Base-by-base conservation (phyloP, 2,329 filamentous ascomycete species). In the Fusarium sp. region DNA sequence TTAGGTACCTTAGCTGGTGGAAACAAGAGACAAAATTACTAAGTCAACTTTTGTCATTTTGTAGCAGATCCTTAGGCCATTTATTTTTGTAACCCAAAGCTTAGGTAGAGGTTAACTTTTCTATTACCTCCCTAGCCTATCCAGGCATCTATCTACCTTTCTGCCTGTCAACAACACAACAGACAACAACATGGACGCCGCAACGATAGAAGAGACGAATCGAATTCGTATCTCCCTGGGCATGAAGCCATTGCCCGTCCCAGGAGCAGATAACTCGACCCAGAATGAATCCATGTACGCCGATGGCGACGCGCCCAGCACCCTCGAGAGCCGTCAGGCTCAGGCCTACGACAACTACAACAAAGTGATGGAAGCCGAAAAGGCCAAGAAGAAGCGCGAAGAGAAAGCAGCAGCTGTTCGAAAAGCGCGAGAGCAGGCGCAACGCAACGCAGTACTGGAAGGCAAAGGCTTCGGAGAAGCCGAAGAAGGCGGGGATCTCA, bases 191-290 rank as follows among this genome's bases (percentile, higher is more conserved):
- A 89, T 89, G 83, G 88, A 90, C 78, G 84, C 89, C 73, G 88
- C 92, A 44, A 91, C 92, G 30, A 94, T 98, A 77, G 92, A 97
- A 80, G 94, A 97, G 85, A 93, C 93, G 71, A 98, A 98, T 83
- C 92, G 94, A 77, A 91, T 97, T 76, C 93, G 95, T 75, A 85
- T 91, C 74, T 93, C 93, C 50, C 89, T 97, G 82, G 95, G 95
- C 76, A 89, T 97, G 84, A 93, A 95, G 77, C 94, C 94, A 28
- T 83, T 98, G 75, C 93, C 94, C 26, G 92, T 97, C 12, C 92
- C 94, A 28, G 92, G 92, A 70, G 85, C 85, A 61, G 84, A 72
- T 37, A 56, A 71, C 10, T 62, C 74, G 16, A 67, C 83, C 52
- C 80, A 80, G 44, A 41, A 56, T 16, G 65, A 74, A 15, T 89